Evolutionary conservation across 1,284 basidiomycete species (phyloP).

Genomic region (Apiotrichum laibachii): DNA sequence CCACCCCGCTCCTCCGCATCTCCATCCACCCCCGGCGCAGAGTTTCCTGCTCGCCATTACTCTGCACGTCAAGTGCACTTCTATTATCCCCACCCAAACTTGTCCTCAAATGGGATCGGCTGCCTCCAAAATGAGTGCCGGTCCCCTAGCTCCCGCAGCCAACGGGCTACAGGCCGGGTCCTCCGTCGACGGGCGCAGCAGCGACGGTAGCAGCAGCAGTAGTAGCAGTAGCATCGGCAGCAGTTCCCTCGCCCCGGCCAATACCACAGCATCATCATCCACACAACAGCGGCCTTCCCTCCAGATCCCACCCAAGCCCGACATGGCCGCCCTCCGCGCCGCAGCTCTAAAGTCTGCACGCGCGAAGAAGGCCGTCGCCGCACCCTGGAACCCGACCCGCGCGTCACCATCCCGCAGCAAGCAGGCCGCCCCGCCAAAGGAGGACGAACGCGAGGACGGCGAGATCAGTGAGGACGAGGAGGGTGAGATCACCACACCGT

Average conservation of each 20-base stretch:
- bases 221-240: too few relatives aligned
- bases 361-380: background rate
- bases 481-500: background rate
- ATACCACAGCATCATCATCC: background rate
- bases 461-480: slow-evolving; percentile 16
- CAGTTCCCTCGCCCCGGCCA: background rate
- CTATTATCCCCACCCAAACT: too few relatives aligned
- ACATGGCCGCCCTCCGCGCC: slow-evolving; percentile 15
- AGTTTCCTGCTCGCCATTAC: too few relatives aligned
- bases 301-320: background rate
- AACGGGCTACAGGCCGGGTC: background rate
- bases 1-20: too few relatives aligned
- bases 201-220: background rate
- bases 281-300: background rate
- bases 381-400: background rate
- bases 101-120: slow-evolving; percentile 18
- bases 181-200: background rate
- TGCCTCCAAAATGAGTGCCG: slow-evolving; percentile 19
- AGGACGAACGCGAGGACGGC: slow-evolving; percentile 15
- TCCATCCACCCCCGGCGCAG: too few relatives aligned
- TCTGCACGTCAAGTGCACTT: too few relatives aligned
- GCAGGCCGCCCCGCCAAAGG: background rate
- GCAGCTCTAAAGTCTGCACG: slow-evolving; percentile 12
- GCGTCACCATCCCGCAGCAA: background rate
- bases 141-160: slow-evolving; percentile 15